Evolutionary conservation across 2,329 filamentous ascomycete species (phyloP).

Genomic region (Colletotrichum cuscutae): DNA sequence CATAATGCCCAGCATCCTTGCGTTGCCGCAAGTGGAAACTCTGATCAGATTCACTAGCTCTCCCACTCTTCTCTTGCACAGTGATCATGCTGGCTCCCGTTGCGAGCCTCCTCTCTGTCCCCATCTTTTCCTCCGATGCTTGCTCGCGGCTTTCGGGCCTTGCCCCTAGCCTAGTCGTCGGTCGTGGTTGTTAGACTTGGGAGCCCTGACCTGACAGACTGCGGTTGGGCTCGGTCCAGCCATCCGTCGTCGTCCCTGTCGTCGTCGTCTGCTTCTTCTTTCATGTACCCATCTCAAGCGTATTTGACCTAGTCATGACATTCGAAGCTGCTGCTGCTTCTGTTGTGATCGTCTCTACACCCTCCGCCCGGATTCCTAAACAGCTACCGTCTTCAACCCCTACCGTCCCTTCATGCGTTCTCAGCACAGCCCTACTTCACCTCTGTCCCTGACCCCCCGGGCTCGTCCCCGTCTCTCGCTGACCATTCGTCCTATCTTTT

Average conservation of each 20-base stretch:
- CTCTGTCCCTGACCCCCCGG: constrained; percentile 33
- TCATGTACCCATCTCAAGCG: constrained; percentile 22
- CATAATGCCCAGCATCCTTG: constrained; percentile 45
- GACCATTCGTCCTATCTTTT: constrained; percentile 42
- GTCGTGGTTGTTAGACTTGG: constrained; percentile 7
- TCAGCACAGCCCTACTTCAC: constrained; percentile 43
- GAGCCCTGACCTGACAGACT: constrained; percentile 28
- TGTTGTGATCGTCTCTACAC: constrained; percentile 34
- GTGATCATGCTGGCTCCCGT: constrained; percentile 41
- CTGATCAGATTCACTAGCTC: constrained; percentile 39
- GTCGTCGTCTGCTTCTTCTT: neutral
- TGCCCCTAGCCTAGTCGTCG: constrained; percentile 31
- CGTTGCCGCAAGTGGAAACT: constrained; percentile 46
- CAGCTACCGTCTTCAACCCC: constrained; percentile 44
- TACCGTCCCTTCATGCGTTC: constrained; percentile 44
- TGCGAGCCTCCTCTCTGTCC: constrained; percentile 38
- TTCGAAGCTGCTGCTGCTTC: constrained; percentile 22
- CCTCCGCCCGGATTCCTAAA: constrained; percentile 41
- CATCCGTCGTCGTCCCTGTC: constrained; percentile 17
- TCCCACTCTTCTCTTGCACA: constrained; percentile 33
- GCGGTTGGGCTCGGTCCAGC: constrained; percentile 25
- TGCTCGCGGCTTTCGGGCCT: constrained; percentile 29
- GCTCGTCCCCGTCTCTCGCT: constrained; percentile 32
- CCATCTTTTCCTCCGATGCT: constrained; percentile 33
- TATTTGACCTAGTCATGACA: constrained; percentile 30